Conservation (phyloP, 306 rosid species). For the Canavalia ensiformis region DNA sequence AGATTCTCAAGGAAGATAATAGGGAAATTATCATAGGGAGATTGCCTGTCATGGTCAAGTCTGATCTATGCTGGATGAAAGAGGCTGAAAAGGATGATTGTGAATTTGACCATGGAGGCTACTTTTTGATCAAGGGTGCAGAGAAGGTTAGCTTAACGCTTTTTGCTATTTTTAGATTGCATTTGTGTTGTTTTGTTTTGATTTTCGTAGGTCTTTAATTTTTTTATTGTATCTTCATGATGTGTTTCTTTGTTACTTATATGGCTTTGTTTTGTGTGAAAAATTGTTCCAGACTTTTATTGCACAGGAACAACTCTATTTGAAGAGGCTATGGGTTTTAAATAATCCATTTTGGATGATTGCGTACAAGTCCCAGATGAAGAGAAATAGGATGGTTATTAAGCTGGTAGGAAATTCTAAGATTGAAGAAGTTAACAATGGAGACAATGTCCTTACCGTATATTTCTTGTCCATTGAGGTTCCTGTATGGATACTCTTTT, state of each 20-base stretch:
- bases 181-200: not conserved
- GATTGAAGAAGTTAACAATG: slow-evolving; percentile 65
- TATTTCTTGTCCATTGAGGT: slow-evolving; percentile 81
- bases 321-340: slow-evolving; percentile 80
- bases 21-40: slow-evolving; percentile 79
- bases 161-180: slow-evolving; percentile 3
- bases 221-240: not conserved
- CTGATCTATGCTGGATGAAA: slow-evolving; percentile 91
- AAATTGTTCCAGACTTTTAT: slow-evolving; percentile 78
- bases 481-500: slow-evolving; percentile 88
- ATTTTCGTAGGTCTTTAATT: not conserved
- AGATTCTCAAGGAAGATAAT: slow-evolving; percentile 44
- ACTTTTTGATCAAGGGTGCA: slow-evolving; percentile 90
- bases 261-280: slow-evolving; percentile 8
- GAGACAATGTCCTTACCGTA: slow-evolving; percentile 75
- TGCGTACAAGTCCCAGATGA: slow-evolving; percentile 72
- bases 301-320: slow-evolving; percentile 86
- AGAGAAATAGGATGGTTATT: slow-evolving; percentile 79
- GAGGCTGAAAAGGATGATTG: slow-evolving; percentile 77
- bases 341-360: slow-evolving; percentile 72
- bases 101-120: slow-evolving; percentile 94
- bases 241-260: slow-evolving; percentile 9
- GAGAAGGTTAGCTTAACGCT: slow-evolving; percentile 72
- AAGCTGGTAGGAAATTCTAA: slow-evolving; percentile 63
- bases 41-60: slow-evolving; percentile 93